Evolutionary conservation across 208 protist genomes (phyloP).

Genomic region (Acanthamoeba pearcei): DNA sequence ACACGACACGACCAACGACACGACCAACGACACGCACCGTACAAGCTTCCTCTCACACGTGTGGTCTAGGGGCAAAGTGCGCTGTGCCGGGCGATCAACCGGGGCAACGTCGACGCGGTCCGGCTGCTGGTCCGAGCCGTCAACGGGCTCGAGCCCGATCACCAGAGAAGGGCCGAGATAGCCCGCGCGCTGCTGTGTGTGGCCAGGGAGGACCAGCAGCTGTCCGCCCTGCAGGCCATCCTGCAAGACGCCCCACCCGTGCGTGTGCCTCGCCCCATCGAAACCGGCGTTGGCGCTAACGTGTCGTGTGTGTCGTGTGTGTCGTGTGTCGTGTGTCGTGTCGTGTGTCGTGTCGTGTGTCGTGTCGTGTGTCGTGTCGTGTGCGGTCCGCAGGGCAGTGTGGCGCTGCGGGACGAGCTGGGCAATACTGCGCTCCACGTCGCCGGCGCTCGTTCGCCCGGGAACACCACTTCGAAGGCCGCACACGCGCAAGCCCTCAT

Average conservation of each 20-base stretch:
- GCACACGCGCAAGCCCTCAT: not conserved
- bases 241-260: not conserved
- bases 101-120: slow-evolving; percentile 20
- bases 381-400: not conserved
- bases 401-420: not conserved
- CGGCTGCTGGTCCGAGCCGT: not conserved
- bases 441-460: not conserved
- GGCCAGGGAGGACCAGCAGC: not conserved
- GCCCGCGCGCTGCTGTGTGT: not conserved
- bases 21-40: too few species aligned
- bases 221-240: slow-evolving; percentile 5
- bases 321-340: not conserved
- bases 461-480: not conserved
- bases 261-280: not conserved
- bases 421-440: slow-evolving; percentile 20
- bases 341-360: not conserved
- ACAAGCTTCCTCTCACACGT: too few species aligned
- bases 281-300: not conserved
- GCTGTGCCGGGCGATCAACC: slow-evolving; percentile 2
- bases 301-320: not conserved
- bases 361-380: not conserved
- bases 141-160: not conserved
- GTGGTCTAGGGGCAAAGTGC: slow-evolving; percentile 2
- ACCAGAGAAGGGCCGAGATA: not conserved
- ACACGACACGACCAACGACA: too few species aligned